phyloP scores from a whole-genome alignment of 2,329 filamentous ascomycete species.

The Geosmithia putterillii region DNA sequence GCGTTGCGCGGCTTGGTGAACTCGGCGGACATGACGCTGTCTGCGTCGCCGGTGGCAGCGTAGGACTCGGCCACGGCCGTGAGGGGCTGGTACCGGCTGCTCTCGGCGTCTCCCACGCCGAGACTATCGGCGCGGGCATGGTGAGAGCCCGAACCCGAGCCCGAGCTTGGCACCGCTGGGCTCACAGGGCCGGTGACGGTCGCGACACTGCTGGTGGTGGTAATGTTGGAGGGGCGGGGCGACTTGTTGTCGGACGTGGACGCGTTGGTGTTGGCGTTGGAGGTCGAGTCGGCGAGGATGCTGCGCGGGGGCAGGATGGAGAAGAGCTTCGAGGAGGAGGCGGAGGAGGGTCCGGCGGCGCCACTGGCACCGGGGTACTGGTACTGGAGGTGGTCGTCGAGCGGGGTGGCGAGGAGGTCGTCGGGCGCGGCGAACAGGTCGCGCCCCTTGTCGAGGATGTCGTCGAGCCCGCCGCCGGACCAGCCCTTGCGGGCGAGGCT shows the following conservation, averaged over 20 bases:
- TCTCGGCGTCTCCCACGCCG: constrained; percentile 34
- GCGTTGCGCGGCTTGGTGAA: constrained; percentile 40
- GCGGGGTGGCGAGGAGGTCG: constrained; percentile 10
- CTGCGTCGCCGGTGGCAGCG: constrained; percentile 24
- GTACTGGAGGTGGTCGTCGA: constrained; percentile 2
- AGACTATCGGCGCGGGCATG: constrained; percentile 42
- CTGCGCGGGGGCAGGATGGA: constrained; percentile 52
- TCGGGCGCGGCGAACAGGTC: constrained; percentile 44
- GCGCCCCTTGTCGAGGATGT: constrained; percentile 49
- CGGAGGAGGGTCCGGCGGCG: constrained; percentile 9
- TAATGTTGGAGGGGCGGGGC: constrained; percentile 9
- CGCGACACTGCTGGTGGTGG: too few species aligned
- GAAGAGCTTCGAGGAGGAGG: constrained; percentile 38
- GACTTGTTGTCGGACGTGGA: constrained; percentile 24
- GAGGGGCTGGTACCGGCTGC: constrained; percentile 45
- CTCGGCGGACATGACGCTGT: constrained; percentile 41
- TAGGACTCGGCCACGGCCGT: constrained; percentile 26
- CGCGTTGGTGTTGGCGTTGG: constrained; percentile 22
- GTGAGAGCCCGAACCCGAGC: constrained; percentile 2
- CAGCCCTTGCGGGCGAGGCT: constrained; percentile 54
- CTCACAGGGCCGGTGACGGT: too few species aligned
- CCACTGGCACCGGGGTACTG: constrained; percentile 18
- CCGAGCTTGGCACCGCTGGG: too few species aligned
- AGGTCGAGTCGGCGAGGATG: constrained; percentile 40
- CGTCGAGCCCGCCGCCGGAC: constrained; percentile 54